Evolutionary conservation across 495 filamentous ascomycete species (phyloP), one percentile per base, ranked within the genome.

Genomic region (Xylaria cubensis): DNA sequence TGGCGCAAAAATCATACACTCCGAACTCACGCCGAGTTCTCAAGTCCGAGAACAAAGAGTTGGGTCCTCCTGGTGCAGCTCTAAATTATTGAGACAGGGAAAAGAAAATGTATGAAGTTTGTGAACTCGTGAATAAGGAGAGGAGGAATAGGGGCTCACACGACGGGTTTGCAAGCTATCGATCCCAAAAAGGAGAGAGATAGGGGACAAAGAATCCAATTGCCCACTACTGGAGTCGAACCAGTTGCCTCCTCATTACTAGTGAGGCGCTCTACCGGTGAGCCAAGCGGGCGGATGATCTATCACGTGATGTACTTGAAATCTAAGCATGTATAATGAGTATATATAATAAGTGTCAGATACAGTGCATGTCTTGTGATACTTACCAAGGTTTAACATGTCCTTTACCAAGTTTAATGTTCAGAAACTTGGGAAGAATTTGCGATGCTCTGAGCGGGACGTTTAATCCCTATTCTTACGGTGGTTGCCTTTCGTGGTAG

Each of bases 201-300:
- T 9, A 24, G 0, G 12, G 3, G 1, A 39, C 17, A 21, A 21
- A n/a, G 36, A 24, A 26, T 4, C 0, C 13, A 1, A n/a, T 42
- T 69, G 66, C 66, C 66, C 66, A 69, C 66, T 69, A 69, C 36
- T 41, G 66, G 66, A 69, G 44, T 69, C 66, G 66, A 69, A 69
- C 66, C 66, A 41, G 36, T 69, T 39, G 29, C 44, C 66, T 69
- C 44, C 36, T 69, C 66, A 69, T 69, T 69, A 69, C 66, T 68
- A 68, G 66, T 68, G 66, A 68, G 34, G 42, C 66, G 66, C 66
- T 68, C 42, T 69, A 69, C 66, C 66, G 44, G 21, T 69, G 42
- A 69, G 66, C 66, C 39, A 69, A 69, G 66, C 66, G 66, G 66
- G 66, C 66, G 17, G 13, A 67, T 41, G 2, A 29, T 4, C 13